Percentiles rank a stretch among this genome's conserved stretches.
phyloP scores from a whole-genome alignment of 2,329 filamentous ascomycete genomes.

The Fusarium duplospermum region DNA sequence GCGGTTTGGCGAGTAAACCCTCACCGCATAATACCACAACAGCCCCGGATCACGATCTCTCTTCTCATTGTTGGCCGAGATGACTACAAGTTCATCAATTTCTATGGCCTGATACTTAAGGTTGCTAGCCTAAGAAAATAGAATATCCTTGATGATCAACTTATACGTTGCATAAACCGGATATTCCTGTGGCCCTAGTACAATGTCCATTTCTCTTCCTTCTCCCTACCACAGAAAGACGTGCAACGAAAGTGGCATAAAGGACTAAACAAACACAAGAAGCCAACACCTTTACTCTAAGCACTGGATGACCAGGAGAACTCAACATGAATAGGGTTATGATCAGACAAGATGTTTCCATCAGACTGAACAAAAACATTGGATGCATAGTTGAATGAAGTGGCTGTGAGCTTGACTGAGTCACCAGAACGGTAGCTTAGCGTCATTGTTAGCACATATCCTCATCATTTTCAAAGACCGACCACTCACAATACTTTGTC shows the following conservation, averaged over 20 bases:
- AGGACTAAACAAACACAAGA: background rate
- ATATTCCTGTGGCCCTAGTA: background rate
- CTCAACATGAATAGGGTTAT: conserved; percentile 72
- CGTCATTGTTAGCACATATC: background rate
- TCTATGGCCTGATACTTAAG: background rate
- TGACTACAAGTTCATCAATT: background rate
- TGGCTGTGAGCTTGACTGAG: conserved; percentile 60
- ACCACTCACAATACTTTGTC: conserved; percentile 68
- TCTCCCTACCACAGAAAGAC: background rate
- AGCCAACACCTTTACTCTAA: background rate
- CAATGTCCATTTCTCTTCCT: background rate
- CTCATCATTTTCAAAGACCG: too few species aligned
- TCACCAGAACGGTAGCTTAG: conserved; percentile 61
- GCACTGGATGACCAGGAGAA: conserved; percentile 51
- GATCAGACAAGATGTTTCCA: conserved; percentile 70
- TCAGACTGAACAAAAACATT: conserved; percentile 67
- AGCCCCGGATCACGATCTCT: background rate
- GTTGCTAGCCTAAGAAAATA: background rate
- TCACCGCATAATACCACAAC: background rate
- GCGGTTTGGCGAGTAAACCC: background rate
- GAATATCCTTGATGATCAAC: background rate
- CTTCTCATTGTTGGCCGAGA: background rate
- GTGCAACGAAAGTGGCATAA: background rate
- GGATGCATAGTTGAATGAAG: conserved; percentile 66
- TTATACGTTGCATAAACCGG: background rate